Base-by-base conservation (phyloP, 192 early-diverging fungal genomes). In the Backusella luteola region DNA sequence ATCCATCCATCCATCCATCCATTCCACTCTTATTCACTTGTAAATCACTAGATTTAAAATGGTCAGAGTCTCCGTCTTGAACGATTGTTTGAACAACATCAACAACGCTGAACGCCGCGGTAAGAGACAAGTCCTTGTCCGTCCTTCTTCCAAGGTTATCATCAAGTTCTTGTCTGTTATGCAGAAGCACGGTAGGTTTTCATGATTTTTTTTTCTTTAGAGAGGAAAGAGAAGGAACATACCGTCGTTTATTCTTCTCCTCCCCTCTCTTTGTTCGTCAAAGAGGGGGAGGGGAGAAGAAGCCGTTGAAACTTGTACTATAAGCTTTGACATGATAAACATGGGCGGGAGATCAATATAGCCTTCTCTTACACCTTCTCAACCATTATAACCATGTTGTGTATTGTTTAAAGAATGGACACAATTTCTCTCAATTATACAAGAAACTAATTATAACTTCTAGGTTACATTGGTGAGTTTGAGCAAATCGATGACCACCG, bases 401-500 rank as follows among this genome's bases (percentile, higher is more conserved):
- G 53, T 59, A 59, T 26, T 59, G 53, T 59, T 59, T 59, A 59
- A 23, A 59, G 53, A 59, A 59, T 59, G 53, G 53, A 59, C 1
- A 59, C 53, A 59, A 12, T 19, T 0, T 8, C 21, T 21, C 53
- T 26, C 53, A 11, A 9, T 29, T 26, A 14, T 63, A 29, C n/a
- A 11, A 56, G 23, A 56, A 26, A 26, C 6, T 9, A 67, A 11
- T 32, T 32, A 32, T 32, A 32, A 32, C 2, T 38, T 38, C 9
- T 75, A 95, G 94, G 96, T 76, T 99, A 99, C 91, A 97, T 99
- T 88, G 96, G 96, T 81, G 98, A 98, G 87, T 98, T 99, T 78
- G 98, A 99, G 87, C 94, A 95, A 85, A 92, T 99, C 78, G 96
- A 99, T 86, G 96, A 99, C 86, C 96, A 97, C 87, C 95, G 96